Evolutionary conservation across 2,329 filamentous ascomycete genomes (phyloP).

Genomic region (Aspergillus pseudoglaucus): DNA sequence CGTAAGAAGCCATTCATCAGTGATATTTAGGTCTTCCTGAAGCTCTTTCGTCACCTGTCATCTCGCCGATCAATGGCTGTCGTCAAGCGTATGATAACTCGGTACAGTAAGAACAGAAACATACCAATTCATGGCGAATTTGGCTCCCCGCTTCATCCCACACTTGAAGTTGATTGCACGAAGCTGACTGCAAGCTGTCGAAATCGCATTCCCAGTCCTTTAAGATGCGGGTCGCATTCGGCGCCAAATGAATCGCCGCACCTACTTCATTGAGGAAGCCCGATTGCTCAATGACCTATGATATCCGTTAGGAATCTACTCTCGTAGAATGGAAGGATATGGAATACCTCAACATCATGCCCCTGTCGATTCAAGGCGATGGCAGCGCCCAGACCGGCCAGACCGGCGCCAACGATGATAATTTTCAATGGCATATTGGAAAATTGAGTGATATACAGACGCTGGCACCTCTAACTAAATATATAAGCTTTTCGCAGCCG

Average conservation of each 20-base stretch:
- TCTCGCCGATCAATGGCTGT: no score
- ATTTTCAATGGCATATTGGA: slow-evolving; percentile 6
- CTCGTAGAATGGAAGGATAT: no score
- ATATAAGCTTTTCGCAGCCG: no score
- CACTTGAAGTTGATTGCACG: slow-evolving; percentile 7
- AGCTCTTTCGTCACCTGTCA: slow-evolving; percentile 8
- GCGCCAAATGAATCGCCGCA: slow-evolving; percentile 26
- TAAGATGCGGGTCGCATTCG: slow-evolving; percentile 25
- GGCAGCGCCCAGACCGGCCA: slow-evolving; percentile 18
- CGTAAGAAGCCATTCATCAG: slow-evolving; percentile 14
- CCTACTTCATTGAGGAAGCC: slow-evolving; percentile 28
- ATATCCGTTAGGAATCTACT: background rate
- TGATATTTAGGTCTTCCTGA: slow-evolving; percentile 3
- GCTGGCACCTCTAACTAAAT: no score
- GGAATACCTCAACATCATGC: slow-evolving; percentile 19
- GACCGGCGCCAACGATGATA: slow-evolving; percentile 11
- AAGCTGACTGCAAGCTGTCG: slow-evolving; percentile 9
- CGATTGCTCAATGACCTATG: slow-evolving; percentile 21
- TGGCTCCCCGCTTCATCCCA: slow-evolving; percentile 6
- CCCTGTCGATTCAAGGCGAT: slow-evolving; percentile 17
- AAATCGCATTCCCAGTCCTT: slow-evolving; percentile 22
- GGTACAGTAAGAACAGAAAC: background rate
- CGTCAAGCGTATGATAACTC: no score
- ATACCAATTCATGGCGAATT: slow-evolving; percentile 1
- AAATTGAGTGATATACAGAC: no score